These are phyloP conservation scores for Guyanaporus albipodus DNA, from an alignment of 768 basidiomycete genomes.

Conservation along the genomic window DNA sequence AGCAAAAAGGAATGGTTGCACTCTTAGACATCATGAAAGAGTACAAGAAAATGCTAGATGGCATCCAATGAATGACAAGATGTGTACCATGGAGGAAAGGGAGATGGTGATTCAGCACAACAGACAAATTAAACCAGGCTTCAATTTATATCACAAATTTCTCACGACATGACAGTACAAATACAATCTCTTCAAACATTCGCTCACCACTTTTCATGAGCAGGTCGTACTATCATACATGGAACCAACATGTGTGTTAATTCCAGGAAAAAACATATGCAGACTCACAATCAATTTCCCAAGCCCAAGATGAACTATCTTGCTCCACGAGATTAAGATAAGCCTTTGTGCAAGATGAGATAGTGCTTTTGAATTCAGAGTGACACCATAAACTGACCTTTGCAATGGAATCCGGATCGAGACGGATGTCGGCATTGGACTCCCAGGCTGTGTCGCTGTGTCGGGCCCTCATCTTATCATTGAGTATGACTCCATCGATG, in stretches of 20 bases:
- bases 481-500: conserved; percentile 60
- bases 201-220: conserved; percentile 50
- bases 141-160: too few species aligned
- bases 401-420: conserved; percentile 68
- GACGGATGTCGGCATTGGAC: conserved; percentile 42
- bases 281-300: conserved; percentile 75
- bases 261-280: neutral
- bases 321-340: conserved; percentile 66
- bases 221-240: conserved; percentile 45
- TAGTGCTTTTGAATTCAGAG: conserved; percentile 3
- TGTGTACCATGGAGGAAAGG: too few species aligned
- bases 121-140: too few species aligned
- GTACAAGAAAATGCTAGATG: too few species aligned
- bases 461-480: conserved; percentile 31
- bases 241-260: neutral
- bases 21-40: too few species aligned
- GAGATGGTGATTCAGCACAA: too few species aligned
- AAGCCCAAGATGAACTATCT: conserved; percentile 70
- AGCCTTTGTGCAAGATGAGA: conserved; percentile 42
- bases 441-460: conserved; percentile 38
- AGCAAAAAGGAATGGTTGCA: too few species aligned
- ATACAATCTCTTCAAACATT: too few species aligned
- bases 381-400: conserved; percentile 39
- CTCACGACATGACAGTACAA: too few species aligned
- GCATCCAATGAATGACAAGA: too few species aligned